Base-by-base conservation (phyloP, 2,329 filamentous ascomycete species). In the Nigrospora sphaerica region DNA sequence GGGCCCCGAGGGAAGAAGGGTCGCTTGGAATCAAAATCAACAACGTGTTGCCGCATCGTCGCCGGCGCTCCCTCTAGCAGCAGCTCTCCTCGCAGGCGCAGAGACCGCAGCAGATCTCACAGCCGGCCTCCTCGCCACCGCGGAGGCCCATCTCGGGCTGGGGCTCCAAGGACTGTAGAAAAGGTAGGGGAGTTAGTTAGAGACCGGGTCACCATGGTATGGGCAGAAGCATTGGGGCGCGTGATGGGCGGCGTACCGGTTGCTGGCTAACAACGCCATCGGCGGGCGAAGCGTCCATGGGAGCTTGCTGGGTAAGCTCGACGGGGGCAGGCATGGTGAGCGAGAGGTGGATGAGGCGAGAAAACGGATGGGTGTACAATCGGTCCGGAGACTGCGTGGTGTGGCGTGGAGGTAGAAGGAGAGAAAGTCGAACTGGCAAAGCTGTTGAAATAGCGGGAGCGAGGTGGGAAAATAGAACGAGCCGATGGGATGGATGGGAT, bases 61-160 rank as follows among this genome's bases (percentile, higher is more conserved):
- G 35, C 35, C n/a, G 14, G 35, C n/a, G 35, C 35, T 14, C 18
- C n/a, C 40, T 32, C 57, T 66, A 72, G 58, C 69, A 72, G 60
- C 69, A 72, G 18, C 55, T 57, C 53, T 72, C 69, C 1, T 72
- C 57, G 53, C 69, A 72, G 43, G 58, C 68, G 57, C 69, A 72
- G 49, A 72, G 65, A 47, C 69, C 69, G 49, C 69, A 72, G 62
- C 69, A 72, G 49, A 71, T 56, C 54, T 71, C 69, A 48, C 69
- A 72, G 34, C 69, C 69, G 33, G 67, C 69, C 50, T 72, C 69
- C 52, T 72, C 69, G 52, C 69, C 69, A 55, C 69, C 69, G 37
- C 68, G 65, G 46, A 72, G 62, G 50, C 56, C 60, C 62, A 72
- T 68, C 32, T 70, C 63, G 46, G 67, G 66, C 49, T 70, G 66